Conservation (phyloP, 495 filamentous ascomycete species). For the Penicillium crystallinum region DNA sequence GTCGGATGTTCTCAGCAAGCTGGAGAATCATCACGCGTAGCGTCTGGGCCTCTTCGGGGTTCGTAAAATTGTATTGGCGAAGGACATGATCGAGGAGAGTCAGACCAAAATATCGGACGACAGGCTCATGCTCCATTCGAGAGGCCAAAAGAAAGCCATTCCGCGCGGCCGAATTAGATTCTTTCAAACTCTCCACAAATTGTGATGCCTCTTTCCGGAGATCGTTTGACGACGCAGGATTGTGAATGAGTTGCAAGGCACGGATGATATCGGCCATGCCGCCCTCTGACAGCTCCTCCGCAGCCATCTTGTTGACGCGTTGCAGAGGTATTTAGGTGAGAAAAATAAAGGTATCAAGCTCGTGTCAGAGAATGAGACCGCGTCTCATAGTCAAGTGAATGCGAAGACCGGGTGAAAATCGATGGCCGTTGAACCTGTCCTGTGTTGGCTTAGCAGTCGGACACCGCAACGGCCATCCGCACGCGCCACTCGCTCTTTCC, state of each 20-base stretch:
- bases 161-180: constrained; percentile 66
- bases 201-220: constrained; percentile 75
- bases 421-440: constrained; percentile 25
- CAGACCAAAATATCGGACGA: constrained; percentile 90
- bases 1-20: constrained; percentile 66
- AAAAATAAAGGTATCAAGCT: not conserved
- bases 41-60: constrained; percentile 54
- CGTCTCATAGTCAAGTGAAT: constrained; percentile 2
- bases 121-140: constrained; percentile 62
- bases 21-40: constrained; percentile 69
- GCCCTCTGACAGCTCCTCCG: constrained; percentile 37
- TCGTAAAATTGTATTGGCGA: constrained; percentile 71
- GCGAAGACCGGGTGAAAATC: not conserved
- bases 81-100: constrained; percentile 85
- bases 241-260: constrained; percentile 82
- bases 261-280: constrained; percentile 59
- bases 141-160: constrained; percentile 82
- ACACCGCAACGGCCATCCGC: constrained; percentile 29
- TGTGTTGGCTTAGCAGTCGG: constrained; percentile 19
- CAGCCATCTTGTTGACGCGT: constrained; percentile 30
- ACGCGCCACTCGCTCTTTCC: constrained; percentile 8
- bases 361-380: not conserved
- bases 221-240: constrained; percentile 73
- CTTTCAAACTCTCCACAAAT: constrained; percentile 81
- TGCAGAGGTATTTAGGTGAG: not conserved